Conservation (phyloP, 2,329 filamentous ascomycete genomes). For the Ophiosphaerella narmari region DNA sequence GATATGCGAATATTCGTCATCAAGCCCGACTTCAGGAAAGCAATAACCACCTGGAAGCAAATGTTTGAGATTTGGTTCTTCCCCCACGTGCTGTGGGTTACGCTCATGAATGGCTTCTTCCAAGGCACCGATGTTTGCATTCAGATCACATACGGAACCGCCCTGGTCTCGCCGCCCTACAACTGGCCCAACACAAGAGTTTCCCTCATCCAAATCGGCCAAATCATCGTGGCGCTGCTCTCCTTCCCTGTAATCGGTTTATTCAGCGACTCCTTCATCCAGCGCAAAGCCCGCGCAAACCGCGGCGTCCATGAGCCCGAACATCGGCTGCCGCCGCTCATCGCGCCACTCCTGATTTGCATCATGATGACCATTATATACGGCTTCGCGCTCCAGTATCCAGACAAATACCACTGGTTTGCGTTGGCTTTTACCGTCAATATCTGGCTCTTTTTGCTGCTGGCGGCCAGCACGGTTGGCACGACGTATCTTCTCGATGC, state of each 20-base stretch:
- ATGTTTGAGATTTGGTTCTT: conserved; percentile 11
- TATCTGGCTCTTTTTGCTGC: conserved; percentile 8
- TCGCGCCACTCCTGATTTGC: conserved; percentile 43
- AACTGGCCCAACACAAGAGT: conserved; percentile 7
- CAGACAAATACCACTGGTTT: conserved; percentile 11
- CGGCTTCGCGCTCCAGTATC: conserved; percentile 6
- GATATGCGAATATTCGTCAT: conserved; percentile 8
- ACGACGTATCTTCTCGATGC: conserved; percentile 12
- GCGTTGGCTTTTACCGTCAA: conserved; percentile 11
- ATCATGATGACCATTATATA: conserved; percentile 16
- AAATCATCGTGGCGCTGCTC: conserved; percentile 35
- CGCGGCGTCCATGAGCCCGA: conserved; percentile 44
- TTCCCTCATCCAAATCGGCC: conserved; percentile 11
- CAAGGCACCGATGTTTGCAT: conserved; percentile 7
- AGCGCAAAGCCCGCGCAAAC: conserved; percentile 31
- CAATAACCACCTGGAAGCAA: conserved; percentile 9
- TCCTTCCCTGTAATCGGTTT: conserved; percentile 25
- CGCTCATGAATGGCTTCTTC: conserved; percentile 13
- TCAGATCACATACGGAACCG: conserved; percentile 6
- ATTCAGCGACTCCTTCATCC: conserved; percentile 37
- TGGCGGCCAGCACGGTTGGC: conserved; percentile 11
- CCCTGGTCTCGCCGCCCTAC: conserved; percentile 5
- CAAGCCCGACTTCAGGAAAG: conserved; percentile 6
- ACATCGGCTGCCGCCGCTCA: conserved; percentile 43
- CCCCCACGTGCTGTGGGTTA: conserved; percentile 12